Conservation (phyloP, 2,329 filamentous ascomycete genomes). For the Fusarium multiceps region DNA sequence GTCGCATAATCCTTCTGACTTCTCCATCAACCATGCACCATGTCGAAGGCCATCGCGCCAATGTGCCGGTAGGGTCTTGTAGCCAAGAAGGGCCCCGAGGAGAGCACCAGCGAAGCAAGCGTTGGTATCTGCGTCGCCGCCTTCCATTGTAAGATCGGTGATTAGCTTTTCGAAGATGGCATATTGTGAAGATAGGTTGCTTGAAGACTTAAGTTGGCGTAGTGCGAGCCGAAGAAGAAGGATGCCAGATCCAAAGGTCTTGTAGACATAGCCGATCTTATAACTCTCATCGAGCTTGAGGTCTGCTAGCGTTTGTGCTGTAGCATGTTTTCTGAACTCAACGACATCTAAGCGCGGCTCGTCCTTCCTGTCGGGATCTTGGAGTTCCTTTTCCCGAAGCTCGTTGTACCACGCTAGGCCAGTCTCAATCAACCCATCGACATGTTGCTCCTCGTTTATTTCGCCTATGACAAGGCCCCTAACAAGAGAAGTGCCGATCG, state of each 20-base stretch:
- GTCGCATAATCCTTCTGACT: constrained; percentile 55
- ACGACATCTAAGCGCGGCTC: constrained; percentile 52
- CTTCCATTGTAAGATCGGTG: constrained; percentile 61
- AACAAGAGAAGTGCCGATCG: constrained; percentile 59
- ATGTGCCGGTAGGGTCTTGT: constrained; percentile 57
- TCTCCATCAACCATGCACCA: constrained; percentile 58
- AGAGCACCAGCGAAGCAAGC: constrained; percentile 64
- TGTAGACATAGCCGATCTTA: constrained; percentile 66
- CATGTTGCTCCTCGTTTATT: constrained; percentile 52
- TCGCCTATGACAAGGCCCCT: constrained; percentile 60
- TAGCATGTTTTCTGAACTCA: constrained; percentile 57
- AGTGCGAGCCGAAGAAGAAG: constrained; percentile 58
- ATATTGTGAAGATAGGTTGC: constrained; percentile 34
- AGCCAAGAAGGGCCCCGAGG: constrained; percentile 61
- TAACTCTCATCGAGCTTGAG: constrained; percentile 58
- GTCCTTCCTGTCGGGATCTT: constrained; percentile 42
- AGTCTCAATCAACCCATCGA: constrained; percentile 56
- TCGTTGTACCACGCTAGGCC: constrained; percentile 54
- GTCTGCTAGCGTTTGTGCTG: constrained; percentile 51
- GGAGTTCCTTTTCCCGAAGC: constrained; percentile 34
- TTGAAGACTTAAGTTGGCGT: constrained; percentile 43
- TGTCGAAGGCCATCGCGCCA: constrained; percentile 62
- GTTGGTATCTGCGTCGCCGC: constrained; percentile 66
- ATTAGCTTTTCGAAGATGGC: constrained; percentile 60
- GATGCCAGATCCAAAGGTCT: constrained; percentile 62